phyloP scores from a whole-genome alignment of 2,329 filamentous ascomycete genomes.

The Delphinella strobiligena region DNA sequence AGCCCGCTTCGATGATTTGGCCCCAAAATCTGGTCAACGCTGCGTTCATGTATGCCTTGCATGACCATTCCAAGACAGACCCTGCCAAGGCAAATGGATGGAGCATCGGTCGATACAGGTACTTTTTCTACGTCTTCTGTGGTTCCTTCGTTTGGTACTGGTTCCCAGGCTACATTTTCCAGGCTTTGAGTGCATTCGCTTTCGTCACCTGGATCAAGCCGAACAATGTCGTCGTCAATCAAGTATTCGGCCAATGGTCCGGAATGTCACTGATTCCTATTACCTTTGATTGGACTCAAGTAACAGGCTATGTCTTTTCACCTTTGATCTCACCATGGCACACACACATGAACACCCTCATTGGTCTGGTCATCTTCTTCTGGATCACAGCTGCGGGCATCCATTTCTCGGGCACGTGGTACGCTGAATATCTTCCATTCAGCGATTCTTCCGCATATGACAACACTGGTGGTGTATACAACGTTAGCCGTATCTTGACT shows the following conservation, averaged over 20 bases:
- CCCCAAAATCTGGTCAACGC: conserved; percentile 28
- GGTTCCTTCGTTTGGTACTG: conserved; percentile 74
- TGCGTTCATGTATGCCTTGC: conserved; percentile 79
- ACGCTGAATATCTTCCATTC: conserved; percentile 75
- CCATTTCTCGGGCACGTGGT: conserved; percentile 73
- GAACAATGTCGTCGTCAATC: conserved; percentile 68
- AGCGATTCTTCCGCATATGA: conserved; percentile 73
- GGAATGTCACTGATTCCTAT: conserved; percentile 55
- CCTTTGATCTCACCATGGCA: conserved; percentile 62
- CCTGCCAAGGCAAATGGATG: conserved; percentile 45
- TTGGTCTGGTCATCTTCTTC: conserved; percentile 34
- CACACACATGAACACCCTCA: conserved; percentile 17
- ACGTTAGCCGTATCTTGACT: conserved; percentile 69
- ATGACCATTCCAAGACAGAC: conserved; percentile 65
- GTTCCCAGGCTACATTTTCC: conserved; percentile 68
- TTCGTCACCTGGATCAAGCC: conserved; percentile 81
- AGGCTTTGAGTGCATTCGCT: conserved; percentile 77
- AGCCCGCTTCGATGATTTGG: conserved; percentile 83
- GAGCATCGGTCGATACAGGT: conserved; percentile 69
- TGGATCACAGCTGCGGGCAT: conserved; percentile 52
- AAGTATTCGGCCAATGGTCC: conserved; percentile 76
- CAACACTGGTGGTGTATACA: conserved; percentile 67
- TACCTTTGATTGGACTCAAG: conserved; percentile 78
- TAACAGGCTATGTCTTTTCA: conserved; percentile 55
- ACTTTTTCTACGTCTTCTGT: conserved; percentile 64